These are phyloP conservation scores for Haematococcus lacustris DNA, from an alignment of 139 green algal species.

Conservation along the genomic window DNA sequence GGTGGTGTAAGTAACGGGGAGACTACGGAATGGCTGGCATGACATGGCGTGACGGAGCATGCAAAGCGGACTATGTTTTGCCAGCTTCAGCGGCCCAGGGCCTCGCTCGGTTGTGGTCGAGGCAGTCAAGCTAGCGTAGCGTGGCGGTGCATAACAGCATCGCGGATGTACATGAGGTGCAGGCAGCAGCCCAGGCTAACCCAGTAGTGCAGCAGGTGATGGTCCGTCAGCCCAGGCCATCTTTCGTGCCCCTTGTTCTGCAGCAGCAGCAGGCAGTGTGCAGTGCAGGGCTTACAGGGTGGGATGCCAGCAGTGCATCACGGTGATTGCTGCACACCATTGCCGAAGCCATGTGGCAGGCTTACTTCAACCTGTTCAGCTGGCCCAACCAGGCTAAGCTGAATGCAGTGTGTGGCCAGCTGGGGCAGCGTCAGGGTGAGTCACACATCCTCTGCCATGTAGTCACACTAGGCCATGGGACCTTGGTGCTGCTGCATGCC, in stretches of 20 bases:
- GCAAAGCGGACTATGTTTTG: too few species aligned
- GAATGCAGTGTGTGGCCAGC: not conserved
- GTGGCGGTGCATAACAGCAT: slow-evolving; percentile 5
- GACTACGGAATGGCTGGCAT: too few species aligned
- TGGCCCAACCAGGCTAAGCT: not conserved
- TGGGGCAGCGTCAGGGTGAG: not conserved
- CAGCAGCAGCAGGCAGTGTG: not conserved
- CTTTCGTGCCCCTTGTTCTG: slow-evolving; percentile 49
- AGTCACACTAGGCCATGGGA: too few species aligned
- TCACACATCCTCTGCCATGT: too few species aligned
- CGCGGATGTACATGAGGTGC: slow-evolving; percentile 52
- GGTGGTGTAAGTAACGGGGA: too few species aligned
- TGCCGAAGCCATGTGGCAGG: not conserved
- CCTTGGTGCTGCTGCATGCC: too few species aligned
- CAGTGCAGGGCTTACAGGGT: not conserved
- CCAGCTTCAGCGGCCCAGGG: too few species aligned
- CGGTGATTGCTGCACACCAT: not conserved
- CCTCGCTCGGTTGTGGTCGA: too few species aligned
- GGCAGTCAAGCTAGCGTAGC: too few species aligned
- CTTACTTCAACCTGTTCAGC: too few species aligned
- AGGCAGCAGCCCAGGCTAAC: slow-evolving; percentile 53
- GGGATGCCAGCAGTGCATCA: not conserved
- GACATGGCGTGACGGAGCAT: too few species aligned
- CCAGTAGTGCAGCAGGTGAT: slow-evolving; percentile 78
- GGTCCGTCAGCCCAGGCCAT: slow-evolving; percentile 47